These are phyloP conservation scores for Globisporangium middletonii DNA, from an alignment of 352 stramenopile species.

Conservation along the genomic window DNA sequence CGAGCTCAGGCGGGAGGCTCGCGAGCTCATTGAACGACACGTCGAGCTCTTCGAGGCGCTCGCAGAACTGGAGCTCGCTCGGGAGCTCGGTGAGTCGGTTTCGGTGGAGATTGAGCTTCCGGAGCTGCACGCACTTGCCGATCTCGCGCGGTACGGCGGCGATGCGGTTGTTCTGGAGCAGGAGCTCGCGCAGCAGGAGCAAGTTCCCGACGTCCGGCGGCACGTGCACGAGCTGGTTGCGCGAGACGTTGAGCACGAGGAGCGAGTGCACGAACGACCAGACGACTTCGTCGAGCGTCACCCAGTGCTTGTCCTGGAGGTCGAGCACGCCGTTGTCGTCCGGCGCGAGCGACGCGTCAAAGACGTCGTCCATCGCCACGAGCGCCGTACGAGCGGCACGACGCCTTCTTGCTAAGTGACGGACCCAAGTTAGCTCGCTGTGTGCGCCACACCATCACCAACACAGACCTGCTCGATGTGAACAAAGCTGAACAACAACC, in stretches of 20 bases:
- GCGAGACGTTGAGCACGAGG: slow-evolving; percentile 61
- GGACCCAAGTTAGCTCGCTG: background rate
- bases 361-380: slow-evolving; percentile 56
- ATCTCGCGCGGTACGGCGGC: slow-evolving; percentile 46
- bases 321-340: slow-evolving; percentile 70
- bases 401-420: background rate
- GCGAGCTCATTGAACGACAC: slow-evolving; percentile 63
- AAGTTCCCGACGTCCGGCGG: slow-evolving; percentile 55
- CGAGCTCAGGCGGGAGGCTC: slow-evolving; percentile 43
- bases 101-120: slow-evolving; percentile 57
- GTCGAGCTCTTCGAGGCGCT: slow-evolving; percentile 62
- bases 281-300: slow-evolving; percentile 74
- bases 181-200: slow-evolving; percentile 52
- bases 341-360: slow-evolving; percentile 52
- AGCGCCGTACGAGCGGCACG: too few species aligned
- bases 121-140: slow-evolving; percentile 49
- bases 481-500: too few species aligned
- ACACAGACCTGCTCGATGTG: too few species aligned
- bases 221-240: slow-evolving; percentile 68
- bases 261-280: slow-evolving; percentile 61
- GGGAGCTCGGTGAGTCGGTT: slow-evolving; percentile 65
- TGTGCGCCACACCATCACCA: too few species aligned
- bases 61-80: slow-evolving; percentile 56
- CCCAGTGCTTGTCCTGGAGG: slow-evolving; percentile 73
- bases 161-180: slow-evolving; percentile 60